Conservation (phyloP, 1,139 yeast species). For the Geotrichum restrictum region DNA sequence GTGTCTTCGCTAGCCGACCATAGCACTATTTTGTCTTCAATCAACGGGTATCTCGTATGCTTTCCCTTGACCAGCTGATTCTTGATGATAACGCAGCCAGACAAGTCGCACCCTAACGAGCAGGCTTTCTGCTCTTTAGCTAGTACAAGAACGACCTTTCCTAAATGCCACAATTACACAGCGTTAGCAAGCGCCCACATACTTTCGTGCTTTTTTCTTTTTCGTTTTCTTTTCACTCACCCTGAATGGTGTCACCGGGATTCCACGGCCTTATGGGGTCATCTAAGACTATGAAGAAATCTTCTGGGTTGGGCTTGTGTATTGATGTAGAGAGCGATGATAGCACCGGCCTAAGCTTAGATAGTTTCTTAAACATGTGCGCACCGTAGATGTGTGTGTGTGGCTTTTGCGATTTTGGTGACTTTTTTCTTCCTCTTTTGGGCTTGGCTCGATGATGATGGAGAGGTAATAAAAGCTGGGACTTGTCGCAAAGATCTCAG, state of each 20-base stretch:
- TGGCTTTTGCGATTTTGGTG: no score
- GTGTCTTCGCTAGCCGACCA: conserved; percentile 50
- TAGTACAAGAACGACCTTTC: conserved; percentile 36
- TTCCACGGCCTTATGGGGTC: conserved; percentile 67
- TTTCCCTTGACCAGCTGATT: conserved; percentile 40
- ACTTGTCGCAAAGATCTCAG: no score
- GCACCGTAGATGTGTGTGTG: no score
- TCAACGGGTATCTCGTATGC: conserved; percentile 43
- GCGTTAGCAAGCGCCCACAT: background rate
- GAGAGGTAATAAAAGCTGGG: no score
- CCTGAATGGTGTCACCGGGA: conserved; percentile 66
- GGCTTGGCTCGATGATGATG: background rate
- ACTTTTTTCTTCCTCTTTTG: background rate
- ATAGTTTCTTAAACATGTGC: conserved; percentile 18
- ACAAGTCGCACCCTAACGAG: conserved; percentile 30
- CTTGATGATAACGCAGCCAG: conserved; percentile 41
- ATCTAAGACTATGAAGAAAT: conserved; percentile 64
- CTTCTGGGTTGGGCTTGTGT: conserved; percentile 45
- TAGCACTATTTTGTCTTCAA: conserved; percentile 62
- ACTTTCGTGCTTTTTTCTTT: no score
- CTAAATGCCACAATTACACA: conserved; percentile 22
- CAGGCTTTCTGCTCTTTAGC: conserved; percentile 31
- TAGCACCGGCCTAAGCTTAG: conserved; percentile 24
- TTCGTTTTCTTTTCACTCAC: conserved; percentile 41
- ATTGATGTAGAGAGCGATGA: conserved; percentile 22